Evolutionary conservation across 345 rosid species (phyloP).

Genomic region (Gossypium arboreum): DNA sequence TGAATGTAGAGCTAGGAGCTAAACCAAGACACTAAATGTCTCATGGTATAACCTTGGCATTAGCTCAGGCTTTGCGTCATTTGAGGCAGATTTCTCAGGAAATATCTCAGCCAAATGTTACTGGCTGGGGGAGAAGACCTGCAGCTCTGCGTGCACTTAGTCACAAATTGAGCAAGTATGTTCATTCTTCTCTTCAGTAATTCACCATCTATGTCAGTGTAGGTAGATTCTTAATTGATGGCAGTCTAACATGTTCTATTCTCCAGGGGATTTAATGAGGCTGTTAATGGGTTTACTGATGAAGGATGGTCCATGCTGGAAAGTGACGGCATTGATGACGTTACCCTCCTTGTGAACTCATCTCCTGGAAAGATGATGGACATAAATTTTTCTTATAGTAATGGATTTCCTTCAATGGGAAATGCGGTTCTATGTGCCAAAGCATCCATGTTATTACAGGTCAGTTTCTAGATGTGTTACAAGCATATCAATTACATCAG

Average conservation of each 20-base stretch:
- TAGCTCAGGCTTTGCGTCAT: conserved; percentile 77
- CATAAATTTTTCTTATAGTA: conserved; percentile 54
- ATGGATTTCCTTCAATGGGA: conserved; percentile 71
- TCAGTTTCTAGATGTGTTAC: conserved; percentile 14
- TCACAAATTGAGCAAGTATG: conserved; percentile 86
- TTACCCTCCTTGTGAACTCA: conserved; percentile 80
- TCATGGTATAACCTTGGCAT: conserved; percentile 6
- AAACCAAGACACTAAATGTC: background rate
- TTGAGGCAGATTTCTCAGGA: conserved; percentile 91
- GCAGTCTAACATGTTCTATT: conserved; percentile 18
- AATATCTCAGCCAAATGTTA: conserved; percentile 79
- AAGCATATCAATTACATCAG: background rate
- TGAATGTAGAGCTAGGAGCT: background rate
- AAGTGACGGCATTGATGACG: conserved; percentile 91
- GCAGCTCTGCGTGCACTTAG: conserved; percentile 86
- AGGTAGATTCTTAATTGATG: background rate
- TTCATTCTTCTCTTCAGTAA: background rate
- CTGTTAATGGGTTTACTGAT: conserved; percentile 84
- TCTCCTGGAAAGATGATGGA: conserved; percentile 84
- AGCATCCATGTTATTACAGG: conserved; percentile 97
- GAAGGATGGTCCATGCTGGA: conserved; percentile 95
- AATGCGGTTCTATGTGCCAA: conserved; percentile 82
- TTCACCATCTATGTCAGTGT: background rate
- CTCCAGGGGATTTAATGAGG: conserved; percentile 92
- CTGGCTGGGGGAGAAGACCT: conserved; percentile 92